Percentiles rank a stretch among this genome's conserved stretches.
These are phyloP conservation scores for Sporobolomyces pararoseus DNA, from an alignment of 768 basidiomycete genomes.

Conservation along the genomic window DNA sequence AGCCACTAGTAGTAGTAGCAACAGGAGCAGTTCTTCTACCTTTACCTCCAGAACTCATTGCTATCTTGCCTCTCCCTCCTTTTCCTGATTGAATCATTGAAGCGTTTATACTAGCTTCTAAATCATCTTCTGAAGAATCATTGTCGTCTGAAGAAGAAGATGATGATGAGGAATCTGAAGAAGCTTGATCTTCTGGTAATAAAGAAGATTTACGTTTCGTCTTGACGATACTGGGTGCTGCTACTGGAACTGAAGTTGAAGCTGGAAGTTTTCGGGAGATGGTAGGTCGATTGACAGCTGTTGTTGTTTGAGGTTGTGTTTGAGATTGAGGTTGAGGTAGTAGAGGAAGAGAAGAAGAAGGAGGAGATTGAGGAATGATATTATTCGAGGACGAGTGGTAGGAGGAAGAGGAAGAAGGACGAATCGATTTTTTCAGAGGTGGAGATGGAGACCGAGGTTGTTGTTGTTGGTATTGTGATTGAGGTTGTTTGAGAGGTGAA, in stretches of 20 bases:
- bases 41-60: constrained; percentile 15
- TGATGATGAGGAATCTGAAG: constrained; percentile 7
- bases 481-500: not conserved
- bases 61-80: not conserved
- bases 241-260: no score
- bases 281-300: no score
- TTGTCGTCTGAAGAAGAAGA: not conserved
- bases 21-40: not conserved
- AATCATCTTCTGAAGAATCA: not conserved
- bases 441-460: no score
- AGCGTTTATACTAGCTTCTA: constrained; percentile 11
- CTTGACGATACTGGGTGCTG: no score
- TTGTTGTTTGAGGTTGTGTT: no score
- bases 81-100: not conserved
- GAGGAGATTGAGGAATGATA: not conserved
- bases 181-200: constrained; percentile 11
- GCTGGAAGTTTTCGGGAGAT: not conserved
- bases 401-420: not conserved
- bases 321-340: no score
- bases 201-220: constrained; percentile 3
- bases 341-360: not conserved
- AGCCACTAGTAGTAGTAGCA: not conserved
- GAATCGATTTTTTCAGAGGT: not conserved
- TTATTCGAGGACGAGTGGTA: no score
- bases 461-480: not conserved